Conservation (phyloP, 805 yeast genomes). For the Yamadazyma phyllophila region DNA sequence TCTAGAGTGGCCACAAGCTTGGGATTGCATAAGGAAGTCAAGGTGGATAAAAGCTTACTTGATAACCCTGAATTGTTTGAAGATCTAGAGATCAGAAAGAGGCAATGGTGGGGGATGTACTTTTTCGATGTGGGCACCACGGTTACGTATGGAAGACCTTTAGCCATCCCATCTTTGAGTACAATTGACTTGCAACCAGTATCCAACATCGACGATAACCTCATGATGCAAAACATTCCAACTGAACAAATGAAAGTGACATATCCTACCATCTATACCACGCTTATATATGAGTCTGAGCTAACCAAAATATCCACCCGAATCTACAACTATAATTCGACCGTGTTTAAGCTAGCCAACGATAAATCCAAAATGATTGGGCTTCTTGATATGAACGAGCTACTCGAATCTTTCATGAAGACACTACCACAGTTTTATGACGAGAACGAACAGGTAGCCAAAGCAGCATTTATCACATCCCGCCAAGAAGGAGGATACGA, state of each 20-base stretch:
- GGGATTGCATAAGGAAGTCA: slow-evolving; percentile 21
- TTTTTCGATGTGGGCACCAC: slow-evolving; percentile 22
- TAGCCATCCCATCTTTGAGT: slow-evolving; percentile 20
- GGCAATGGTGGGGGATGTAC: slow-evolving; percentile 25
- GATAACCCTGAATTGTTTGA: slow-evolving; percentile 15
- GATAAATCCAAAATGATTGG: slow-evolving; percentile 23
- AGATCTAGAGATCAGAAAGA: slow-evolving; percentile 18
- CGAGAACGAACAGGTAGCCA: slow-evolving; percentile 14
- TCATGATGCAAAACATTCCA: slow-evolving; percentile 11
- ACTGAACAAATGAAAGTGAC: slow-evolving; percentile 14
- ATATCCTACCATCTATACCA: slow-evolving; percentile 21
- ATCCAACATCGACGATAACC: slow-evolving; percentile 18
- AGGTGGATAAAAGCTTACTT: slow-evolving; percentile 7
- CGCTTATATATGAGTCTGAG: slow-evolving; percentile 20
- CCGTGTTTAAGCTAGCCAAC: slow-evolving; percentile 18
- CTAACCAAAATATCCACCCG: slow-evolving; percentile 20
- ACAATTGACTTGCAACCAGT: slow-evolving; percentile 20
- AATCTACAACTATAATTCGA: slow-evolving; percentile 19
- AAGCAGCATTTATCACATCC: slow-evolving; percentile 2
- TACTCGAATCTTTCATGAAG: slow-evolving; percentile 15
- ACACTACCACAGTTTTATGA: slow-evolving; percentile 16
- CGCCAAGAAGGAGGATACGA: slow-evolving; percentile 8
- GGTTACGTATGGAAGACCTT: slow-evolving; percentile 20
- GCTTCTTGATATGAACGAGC: slow-evolving; percentile 19
- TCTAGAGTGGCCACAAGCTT: slow-evolving; percentile 21